Evolutionary conservation across 352 stramenopile species (phyloP), one percentile per base, ranked within the genome.

Genomic region (Halophytophthora polymorphica): DNA sequence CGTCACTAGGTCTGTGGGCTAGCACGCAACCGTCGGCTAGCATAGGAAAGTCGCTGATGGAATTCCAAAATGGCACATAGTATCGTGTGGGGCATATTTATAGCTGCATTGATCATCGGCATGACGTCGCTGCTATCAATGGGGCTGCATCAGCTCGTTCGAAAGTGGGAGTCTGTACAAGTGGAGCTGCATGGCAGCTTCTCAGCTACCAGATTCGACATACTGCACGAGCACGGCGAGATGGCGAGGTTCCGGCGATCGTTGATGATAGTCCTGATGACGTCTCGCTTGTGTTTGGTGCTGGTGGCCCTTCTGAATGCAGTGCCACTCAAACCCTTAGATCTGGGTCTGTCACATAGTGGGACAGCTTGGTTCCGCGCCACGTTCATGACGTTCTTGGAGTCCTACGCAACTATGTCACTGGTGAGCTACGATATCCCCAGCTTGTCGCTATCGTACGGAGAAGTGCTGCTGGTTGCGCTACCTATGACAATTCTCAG

Each of bases 181-280:
- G 66, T 76, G 18, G 70, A 80, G 50, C 53, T 73, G 10, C 55
- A 75, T 3, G 66, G 66, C 36, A 56, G 70, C 22, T 80, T 66
- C 57, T 77, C 66, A 4, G 14, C 59, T 34, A 37, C 66, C 36
- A 60, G 64, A 17, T 38, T 70, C 36, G 1, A 17, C 3, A 28
- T 36, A 7, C 25, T 68, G 21, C 10, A 50, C 2, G 15, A 14
- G 2, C 72, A 68, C 45, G 12, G 25, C n/a, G 11, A 23, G 3
- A 28, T 3, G 2, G 47, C 51, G 1, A 51, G 35, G 18, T 11
- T 21, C 6, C 1, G 15, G 10, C 53, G 57, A 2, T 36, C 48
- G 15, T 21, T 53, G 0, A 11, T 44, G 2, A 15, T 73, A 21
- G 50, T 43, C 10, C 5, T 60, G 5, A 19, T 71, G 6, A 65